Conservation (phyloP, 441 rosid genomes). For the Erodium chrysanthum region DNA sequence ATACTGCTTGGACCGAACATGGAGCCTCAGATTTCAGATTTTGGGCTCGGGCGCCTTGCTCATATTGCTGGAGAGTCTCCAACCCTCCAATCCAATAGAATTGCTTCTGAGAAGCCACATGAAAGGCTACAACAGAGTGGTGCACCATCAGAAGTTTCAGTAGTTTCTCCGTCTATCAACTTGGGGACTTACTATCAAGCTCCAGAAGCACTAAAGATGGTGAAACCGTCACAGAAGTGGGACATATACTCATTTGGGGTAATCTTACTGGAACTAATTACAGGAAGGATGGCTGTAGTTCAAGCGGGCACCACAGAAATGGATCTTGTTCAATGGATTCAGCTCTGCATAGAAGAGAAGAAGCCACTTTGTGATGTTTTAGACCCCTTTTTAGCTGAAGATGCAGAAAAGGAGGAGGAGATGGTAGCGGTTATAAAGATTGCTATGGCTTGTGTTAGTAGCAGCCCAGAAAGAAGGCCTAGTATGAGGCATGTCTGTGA, state of each 20-base stretch:
- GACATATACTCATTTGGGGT: conserved; percentile 81
- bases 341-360: conserved; percentile 71
- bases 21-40: conserved; percentile 49
- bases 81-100: conserved; percentile 52
- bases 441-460: conserved; percentile 68
- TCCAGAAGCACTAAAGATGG: conserved; percentile 69
- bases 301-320: conserved; percentile 53
- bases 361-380: conserved; percentile 70
- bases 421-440: conserved; percentile 66
- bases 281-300: conserved; percentile 50
- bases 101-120: conserved; percentile 41
- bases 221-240: conserved; percentile 96
- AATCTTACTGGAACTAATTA: conserved; percentile 69
- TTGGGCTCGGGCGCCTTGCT: conserved; percentile 41
- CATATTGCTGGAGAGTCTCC: conserved; percentile 84
- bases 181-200: conserved; percentile 70
- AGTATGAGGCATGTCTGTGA: conserved; percentile 65
- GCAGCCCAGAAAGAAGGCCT: conserved; percentile 75
- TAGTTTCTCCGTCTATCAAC: conserved; percentile 36
- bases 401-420: conserved; percentile 70
- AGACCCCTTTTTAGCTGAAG: conserved; percentile 56
- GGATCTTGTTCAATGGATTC: conserved; percentile 78
- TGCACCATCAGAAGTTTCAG: conserved; percentile 45
- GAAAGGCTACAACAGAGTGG: conserved; percentile 52
- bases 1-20: conserved; percentile 43